Base-by-base conservation (phyloP, 2,329 filamentous ascomycete species). In the Fusarium sp. region DNA sequence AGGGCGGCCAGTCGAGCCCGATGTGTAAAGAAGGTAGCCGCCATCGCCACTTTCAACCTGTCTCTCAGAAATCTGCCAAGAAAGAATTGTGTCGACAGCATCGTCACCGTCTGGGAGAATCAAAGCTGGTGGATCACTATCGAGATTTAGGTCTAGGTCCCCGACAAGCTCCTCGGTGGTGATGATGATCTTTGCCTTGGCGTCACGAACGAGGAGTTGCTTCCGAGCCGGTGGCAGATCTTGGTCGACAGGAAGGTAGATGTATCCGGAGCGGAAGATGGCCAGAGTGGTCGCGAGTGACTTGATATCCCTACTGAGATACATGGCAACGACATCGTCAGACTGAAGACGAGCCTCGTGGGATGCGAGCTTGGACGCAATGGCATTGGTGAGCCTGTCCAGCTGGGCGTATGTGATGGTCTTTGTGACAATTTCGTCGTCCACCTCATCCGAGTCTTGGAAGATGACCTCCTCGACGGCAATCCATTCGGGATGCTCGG, bases 21-120 rank as follows among this genome's bases (percentile, higher is more conserved):
- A 68, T 0, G 66, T 69, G 6, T 68, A 68, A 10, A 68, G 65
- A 2, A 68, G 66, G 31, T 68, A 68, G 3, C 66, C 66, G 1
- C 65, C 65, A 8, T 34, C 1, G 15, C 31, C 41, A 4, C 6
- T 13, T 31, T 37, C 12, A n/a, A 8, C 5, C 10, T n/a, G 7
- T n/a, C 0, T n/a, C 8, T 34, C 27, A 18, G 18, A 39, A 16
- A 16, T 3, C 1, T 48, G 27, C 54, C 65, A 61, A 2, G 65
- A 13, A 0, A 11, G 1, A 0, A 60, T 31, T 0, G 1, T 3
- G 0, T 60, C 30, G 0, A 56, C 7, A n/a, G 30, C 30, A 3
- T 12, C 39, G 1, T 30, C 6, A 0, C 6, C 15, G 1, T 66
- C 37, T 0, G 54, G 50, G 3, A 68, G 27, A 0, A 30, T 0